phyloP scores from a whole-genome alignment of 805 yeast genomes.

The Sugiyamaella mastotermitis region DNA sequence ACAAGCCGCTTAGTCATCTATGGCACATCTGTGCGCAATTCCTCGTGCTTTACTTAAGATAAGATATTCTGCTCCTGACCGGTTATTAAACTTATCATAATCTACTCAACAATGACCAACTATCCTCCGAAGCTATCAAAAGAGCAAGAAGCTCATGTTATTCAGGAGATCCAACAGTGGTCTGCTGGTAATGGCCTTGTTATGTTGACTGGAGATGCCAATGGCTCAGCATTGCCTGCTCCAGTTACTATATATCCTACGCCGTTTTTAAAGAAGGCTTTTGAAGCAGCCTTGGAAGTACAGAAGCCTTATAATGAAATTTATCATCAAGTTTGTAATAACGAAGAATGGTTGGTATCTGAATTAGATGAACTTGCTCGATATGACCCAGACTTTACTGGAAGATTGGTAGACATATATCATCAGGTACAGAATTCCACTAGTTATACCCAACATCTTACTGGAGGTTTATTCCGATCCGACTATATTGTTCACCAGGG shows the following conservation, averaged over 20 bases:
- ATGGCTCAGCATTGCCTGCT: slow-evolving; percentile 49
- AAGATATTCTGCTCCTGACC: too few species aligned
- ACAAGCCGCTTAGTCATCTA: too few species aligned
- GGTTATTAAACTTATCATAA: too few species aligned
- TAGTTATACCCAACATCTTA: slow-evolving; percentile 43
- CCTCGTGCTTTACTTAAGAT: too few species aligned
- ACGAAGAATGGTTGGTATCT: slow-evolving; percentile 56
- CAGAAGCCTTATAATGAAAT: slow-evolving; percentile 67
- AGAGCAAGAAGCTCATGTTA: slow-evolving; percentile 9
- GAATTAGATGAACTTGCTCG: slow-evolving; percentile 40
- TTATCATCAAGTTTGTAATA: slow-evolving; percentile 58
- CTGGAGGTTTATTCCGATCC: slow-evolving; percentile 81
- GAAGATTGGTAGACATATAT: slow-evolving; percentile 62
- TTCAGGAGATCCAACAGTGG: slow-evolving; percentile 54
- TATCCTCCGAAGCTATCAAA: slow-evolving; percentile 17
- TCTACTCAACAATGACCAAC: too few species aligned
- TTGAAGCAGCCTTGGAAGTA: slow-evolving; percentile 57
- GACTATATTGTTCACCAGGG: slow-evolving; percentile 60
- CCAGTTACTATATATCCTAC: slow-evolving; percentile 92
- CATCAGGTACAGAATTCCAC: slow-evolving; percentile 5
- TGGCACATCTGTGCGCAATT: too few species aligned
- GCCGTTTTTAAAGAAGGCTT: slow-evolving; percentile 68
- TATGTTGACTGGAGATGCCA: slow-evolving; percentile 65
- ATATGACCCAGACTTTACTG: slow-evolving; percentile 75
- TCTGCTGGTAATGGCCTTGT: slow-evolving; percentile 70